Base-by-base conservation (phyloP, 805 yeast species). In the Candida vaughaniae region DNA sequence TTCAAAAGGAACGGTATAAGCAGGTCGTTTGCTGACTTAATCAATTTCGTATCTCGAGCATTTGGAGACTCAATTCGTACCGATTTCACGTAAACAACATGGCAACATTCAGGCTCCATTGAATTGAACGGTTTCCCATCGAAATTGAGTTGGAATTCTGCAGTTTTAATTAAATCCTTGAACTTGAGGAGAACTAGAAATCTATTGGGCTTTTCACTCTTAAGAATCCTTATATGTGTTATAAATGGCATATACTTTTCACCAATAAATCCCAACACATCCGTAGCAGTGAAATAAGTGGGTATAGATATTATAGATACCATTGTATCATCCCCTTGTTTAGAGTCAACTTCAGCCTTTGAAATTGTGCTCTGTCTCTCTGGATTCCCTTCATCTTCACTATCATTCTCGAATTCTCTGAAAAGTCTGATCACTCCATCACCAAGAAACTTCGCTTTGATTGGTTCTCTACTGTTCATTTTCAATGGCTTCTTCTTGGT, bases 41-140 rank as follows among this genome's bases (percentile, higher is more conserved):
- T 12, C 3, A 45, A 42, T 7, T 40, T 25, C 4, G 28, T 29
- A 9, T 36, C 45, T n/a, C 16, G 25, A 2, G 39, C 36, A 27
- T 38, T 33, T 5, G 31, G 35, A 1, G 44, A 27, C 22, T 53
- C 59, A 37, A 82, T 67, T 3, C 69, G 57, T 11, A 85, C 73
- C 19, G 79, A 72, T 42, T 78, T 78, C n/a, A 89, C 77, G 43
- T 73, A 77, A 1, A 89, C 75, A 3, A 80, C 85, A 54, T 82
- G 89, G 50, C 96, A 89, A 10, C 77, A 69, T 51, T 90, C 96
- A 0, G 95, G 86, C 51, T 90, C 96, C 84, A 89, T 82, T 6
- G 91, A 78, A 48, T 82, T 88, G 65, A 90, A 89, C 7, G 73
- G 71, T 42, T 73, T 76, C 4, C 95, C 95, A 54, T 89, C 82